A percentile compares a stretch with the other conserved stretches of the same genome.
phyloP scores from a whole-genome alignment of 805 yeast genomes.

The Zygotorulaspora florentina region DNA sequence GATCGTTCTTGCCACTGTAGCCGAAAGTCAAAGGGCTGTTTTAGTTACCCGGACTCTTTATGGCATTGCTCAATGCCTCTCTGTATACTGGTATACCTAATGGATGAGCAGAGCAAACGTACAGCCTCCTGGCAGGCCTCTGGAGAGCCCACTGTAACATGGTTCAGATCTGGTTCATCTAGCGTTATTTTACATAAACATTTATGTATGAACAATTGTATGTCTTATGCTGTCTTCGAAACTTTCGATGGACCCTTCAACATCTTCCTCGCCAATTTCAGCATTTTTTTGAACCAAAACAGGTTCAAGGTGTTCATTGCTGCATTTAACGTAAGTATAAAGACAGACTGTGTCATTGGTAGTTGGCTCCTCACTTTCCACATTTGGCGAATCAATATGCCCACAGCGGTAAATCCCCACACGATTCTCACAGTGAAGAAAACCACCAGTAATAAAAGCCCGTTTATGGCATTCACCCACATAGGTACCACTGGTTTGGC shows the following conservation, averaged over 20 bases:
- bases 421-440: constrained; percentile 76
- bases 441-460: constrained; percentile 58
- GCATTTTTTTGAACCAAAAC: constrained; percentile 87
- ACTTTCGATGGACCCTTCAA: constrained; percentile 18
- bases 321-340: constrained; percentile 55
- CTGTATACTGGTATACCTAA: too few species aligned
- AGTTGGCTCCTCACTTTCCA: constrained; percentile 41
- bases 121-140: too few species aligned
- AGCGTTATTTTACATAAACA: background rate
- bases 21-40: too few species aligned
- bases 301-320: constrained; percentile 66
- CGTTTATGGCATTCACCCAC: constrained; percentile 58
- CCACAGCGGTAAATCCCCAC: constrained; percentile 82
- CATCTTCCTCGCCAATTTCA: constrained; percentile 62
- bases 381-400: constrained; percentile 46
- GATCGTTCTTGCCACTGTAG: background rate
- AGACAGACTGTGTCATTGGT: constrained; percentile 45
- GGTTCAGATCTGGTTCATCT: too few species aligned
- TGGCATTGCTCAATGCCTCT: too few species aligned
- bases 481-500: constrained; percentile 43
- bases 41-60: too few species aligned
- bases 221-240: constrained; percentile 10
- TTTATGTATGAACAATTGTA: background rate
- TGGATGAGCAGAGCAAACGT: too few species aligned
- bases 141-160: too few species aligned